Conservation (phyloP, 129 eudicot genomes). For the Helianthus annuus region DNA sequence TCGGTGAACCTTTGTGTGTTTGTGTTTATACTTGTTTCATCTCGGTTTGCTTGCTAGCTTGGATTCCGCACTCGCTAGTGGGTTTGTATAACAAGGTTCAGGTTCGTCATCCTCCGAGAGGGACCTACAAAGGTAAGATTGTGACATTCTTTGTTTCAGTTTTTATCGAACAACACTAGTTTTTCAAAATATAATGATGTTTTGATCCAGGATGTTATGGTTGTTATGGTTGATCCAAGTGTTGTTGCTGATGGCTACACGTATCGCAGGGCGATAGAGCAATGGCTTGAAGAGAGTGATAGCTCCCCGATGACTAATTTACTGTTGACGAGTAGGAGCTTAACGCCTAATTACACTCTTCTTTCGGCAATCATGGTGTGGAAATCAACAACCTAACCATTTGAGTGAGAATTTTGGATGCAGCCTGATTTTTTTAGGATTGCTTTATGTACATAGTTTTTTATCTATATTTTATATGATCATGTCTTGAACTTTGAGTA, state of each 20-base stretch:
- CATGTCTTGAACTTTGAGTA: neutral
- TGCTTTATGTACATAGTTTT: constrained; percentile 10
- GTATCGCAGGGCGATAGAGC: too few species aligned
- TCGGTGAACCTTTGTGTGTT: too few species aligned
- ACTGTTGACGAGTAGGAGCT: constrained; percentile 47
- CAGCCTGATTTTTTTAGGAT: constrained; percentile 17
- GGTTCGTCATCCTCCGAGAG: too few species aligned
- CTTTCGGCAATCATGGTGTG: constrained; percentile 45
- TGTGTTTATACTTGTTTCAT: too few species aligned
- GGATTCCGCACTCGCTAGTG: too few species aligned
- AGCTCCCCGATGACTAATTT: constrained; percentile 54
- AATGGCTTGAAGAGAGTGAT: constrained; percentile 29
- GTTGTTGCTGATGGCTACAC: too few species aligned
- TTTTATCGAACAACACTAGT: neutral
- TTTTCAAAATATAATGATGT: neutral
- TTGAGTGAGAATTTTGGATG: too few species aligned
- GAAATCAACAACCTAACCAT: too few species aligned
- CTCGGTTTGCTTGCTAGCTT: too few species aligned
- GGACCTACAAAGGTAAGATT: too few species aligned
- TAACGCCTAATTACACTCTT: constrained; percentile 67
- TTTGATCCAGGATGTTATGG: constrained; percentile 90
- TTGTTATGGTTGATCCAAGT: constrained; percentile 36
- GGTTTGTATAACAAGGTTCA: too few species aligned
- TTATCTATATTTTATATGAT: neutral
- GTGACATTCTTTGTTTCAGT: too few species aligned